Evolutionary conservation across 345 rosid genomes (phyloP).

Genomic region (Arabidopsis arenosa): DNA sequence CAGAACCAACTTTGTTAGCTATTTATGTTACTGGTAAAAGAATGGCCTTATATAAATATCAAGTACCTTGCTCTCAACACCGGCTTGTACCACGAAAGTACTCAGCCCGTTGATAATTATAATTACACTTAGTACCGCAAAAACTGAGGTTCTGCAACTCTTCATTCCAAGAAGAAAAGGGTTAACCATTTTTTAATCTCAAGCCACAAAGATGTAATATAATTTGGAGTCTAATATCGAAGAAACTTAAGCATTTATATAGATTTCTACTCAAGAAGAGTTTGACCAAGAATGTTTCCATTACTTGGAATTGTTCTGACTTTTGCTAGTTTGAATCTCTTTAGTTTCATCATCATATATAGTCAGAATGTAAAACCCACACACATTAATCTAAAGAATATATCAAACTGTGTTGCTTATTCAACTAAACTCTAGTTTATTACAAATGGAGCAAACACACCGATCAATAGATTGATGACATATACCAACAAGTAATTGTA

Average conservation of each 20-base stretch:
- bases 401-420: conserved; percentile 11
- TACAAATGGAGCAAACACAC: background rate
- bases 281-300: conserved; percentile 33
- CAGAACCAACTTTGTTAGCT: conserved; percentile 8
- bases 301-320: conserved; percentile 10
- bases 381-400: conserved; percentile 5
- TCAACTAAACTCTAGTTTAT: conserved; percentile 22
- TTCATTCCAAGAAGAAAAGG: background rate
- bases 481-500: background rate
- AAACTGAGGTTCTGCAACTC: background rate
- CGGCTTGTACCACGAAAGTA: background rate
- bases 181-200: background rate
- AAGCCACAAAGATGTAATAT: conserved; percentile 2
- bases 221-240: background rate
- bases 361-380: conserved; percentile 8
- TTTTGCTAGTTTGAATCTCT: conserved; percentile 18
- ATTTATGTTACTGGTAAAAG: background rate
- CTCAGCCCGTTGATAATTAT: conserved; percentile 6
- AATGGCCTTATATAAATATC: background rate
- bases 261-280: background rate
- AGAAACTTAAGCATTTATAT: conserved; percentile 3
- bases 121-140: conserved; percentile 21
- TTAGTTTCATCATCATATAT: background rate
- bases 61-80: conserved; percentile 35
- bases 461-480: conserved; percentile 1